Base-by-base conservation (phyloP, 2,329 filamentous ascomycete genomes). In the Coleophoma eucalyptorum region DNA sequence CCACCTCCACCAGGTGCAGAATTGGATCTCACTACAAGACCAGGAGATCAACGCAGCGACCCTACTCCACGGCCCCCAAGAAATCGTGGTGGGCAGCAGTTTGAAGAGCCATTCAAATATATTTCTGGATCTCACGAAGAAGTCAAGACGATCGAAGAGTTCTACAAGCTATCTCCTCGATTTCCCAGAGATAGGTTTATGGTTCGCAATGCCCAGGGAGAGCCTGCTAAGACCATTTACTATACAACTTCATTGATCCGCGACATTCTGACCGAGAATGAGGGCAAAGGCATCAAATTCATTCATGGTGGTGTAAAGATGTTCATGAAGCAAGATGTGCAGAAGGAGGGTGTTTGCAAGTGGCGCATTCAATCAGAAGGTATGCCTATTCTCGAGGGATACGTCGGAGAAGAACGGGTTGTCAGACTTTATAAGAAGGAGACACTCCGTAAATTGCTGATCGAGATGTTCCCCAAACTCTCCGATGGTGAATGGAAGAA, bases 351-450 rank as follows among this genome's bases (percentile, higher is more conserved):
- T 49, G 87, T 94, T 33, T 96, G 92, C 74, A 82, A 87, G 52
- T 99, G 94, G 94, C 84, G 94, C 43, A 94, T 99, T 61, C 94
- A 99, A 75, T 89, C 87, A 12, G 94, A 99, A 70, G 94, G 94
- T 20, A 84, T 99, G 73, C 84, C 88, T 10, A 91, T 99, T 58
- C 77, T 97, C 34, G 89, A 96, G 65, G 89, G 90, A 21, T 97
- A 95, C 79, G 86, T 97, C 2, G 90, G 90, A 18, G 81, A 87
- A 58, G 76, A 83, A 49, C 82, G 94, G 16, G 81, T 93, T 10
- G 80, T 99, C 37, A 79, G 80, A 48, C 76, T 97, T 50, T 82
- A 80, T 59, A 85, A 87, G 67, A 86, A 89, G 73, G 81, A 87
- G 58, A 97, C 92, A 0, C 79, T 99, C 55, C 82, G 83, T 54